Base-by-base conservation (phyloP, 2,329 filamentous ascomycete genomes). In the Hymenoscyphus fructigenus region DNA sequence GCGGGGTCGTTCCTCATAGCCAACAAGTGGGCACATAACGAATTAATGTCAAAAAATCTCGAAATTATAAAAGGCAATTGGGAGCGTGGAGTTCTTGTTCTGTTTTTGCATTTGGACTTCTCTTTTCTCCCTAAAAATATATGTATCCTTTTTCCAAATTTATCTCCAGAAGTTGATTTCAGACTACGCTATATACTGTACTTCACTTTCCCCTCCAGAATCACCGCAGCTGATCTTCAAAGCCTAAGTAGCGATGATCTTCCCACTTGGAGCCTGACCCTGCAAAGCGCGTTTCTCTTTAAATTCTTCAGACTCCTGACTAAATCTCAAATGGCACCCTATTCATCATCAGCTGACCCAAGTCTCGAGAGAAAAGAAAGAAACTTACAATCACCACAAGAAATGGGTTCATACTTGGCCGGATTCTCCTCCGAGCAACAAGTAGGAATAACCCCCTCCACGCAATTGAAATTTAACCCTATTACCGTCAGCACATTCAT, bases 381-480 rank as follows among this genome's bases (percentile, higher is more conserved):
- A 17, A 20, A 69, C 74, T 71, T 73, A 77, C 75, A 79, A 57
- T 83, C 78, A 17, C 82, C 81, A 66, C 81, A 83, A 7, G 79
- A 83, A 26, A 84, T 83, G 6, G 82, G 82, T 61, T 81, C 79
- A 64, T 84, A 85, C 67, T 81, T 81, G 0, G 80, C 73, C 2
- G 81, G 82, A 53, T 83, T 80, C 0, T 74, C 73, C 57, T 80
- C 77, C 17, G 79, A 79, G 15, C 78, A 75, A 66, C 82, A 84
- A 5, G 78, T 81, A 0, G 80, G 79, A 20, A 84, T 76, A 7
- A 84, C 81, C 7, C 78, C 76, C 63, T 81, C 81, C 20, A 80
- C 78, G 34, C 80, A 81, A 61, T 85, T 82, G 59, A 82, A 82
- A 68, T 85, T 84, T 64, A 85, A 80, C 0, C 80, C 81, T 68